Evolutionary conservation across 2,329 filamentous ascomycete species (phyloP), one percentile per base, ranked within the genome.

Genomic region (Arthroderma uncinatum): DNA sequence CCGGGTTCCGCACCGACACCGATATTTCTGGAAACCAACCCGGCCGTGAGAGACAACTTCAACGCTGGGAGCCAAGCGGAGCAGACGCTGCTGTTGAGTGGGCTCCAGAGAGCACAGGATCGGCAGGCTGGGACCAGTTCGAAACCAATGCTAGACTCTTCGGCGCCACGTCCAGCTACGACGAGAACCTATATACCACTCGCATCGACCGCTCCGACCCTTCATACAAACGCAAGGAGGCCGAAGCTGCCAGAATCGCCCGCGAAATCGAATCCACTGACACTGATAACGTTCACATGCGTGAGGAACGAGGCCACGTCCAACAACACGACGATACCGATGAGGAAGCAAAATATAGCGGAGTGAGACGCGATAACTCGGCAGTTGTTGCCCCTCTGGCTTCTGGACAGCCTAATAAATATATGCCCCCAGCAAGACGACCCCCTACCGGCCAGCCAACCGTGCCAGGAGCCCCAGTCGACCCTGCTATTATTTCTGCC

Each of bases 261-360:
- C 83, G 87, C 59, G 92, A 97, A 71, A 98, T 98, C 64, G 89
- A 96, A 71, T 78, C 81, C 48, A 87, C 84, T 61, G 77, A 79
- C 16, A 78, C 89, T 6, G 79, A 81, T 36, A 95, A 93, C 56
- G 76, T 85, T 3, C 93, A 98, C 67, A 82, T 96, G 58, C 87
- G 88, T 2, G 93, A 97, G 72, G 93, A 98, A 75, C 85, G 91
- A 67, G 81, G 89, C 55, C 76, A 82, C n/a, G 80, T 79, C 10
- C 76, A 79, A 8, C 79, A 82, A 39, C 81, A 86, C 55, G 83
- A 84, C 54, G 83, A 81, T 58, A 85, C 82, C 12, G 72, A 80
- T 28, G 93, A 98, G 72, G 93, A 98, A 74, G 91, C 94, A 68
- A 96, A 93, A 69, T 97, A 97, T 74, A 96, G 91, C 67, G 92